phyloP scores from a whole-genome alignment of 1,284 basidiomycete species.

The Kwoniella shivajii region DNA sequence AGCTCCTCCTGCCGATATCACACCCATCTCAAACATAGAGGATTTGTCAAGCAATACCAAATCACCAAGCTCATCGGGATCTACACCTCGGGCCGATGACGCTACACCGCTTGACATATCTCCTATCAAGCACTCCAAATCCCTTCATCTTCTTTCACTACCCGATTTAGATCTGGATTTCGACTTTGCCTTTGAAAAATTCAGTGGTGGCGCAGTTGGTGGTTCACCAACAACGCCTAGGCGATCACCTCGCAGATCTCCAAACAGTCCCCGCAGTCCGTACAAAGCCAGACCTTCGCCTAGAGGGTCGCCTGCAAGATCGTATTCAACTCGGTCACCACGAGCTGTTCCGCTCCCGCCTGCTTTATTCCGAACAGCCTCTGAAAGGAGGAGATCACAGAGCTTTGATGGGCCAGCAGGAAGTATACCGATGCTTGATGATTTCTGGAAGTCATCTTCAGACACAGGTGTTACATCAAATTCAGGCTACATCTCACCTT shows the following conservation, averaged over 20 bases:
- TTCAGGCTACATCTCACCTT: conserved; percentile 15
- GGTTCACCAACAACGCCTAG: conserved; percentile 40
- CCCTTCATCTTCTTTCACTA: conserved; percentile 44
- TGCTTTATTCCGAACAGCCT: conserved; percentile 9
- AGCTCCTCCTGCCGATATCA: conserved; percentile 7
- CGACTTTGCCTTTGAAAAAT: conserved; percentile 42
- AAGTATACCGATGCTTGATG: conserved; percentile 12
- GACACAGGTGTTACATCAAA: conserved; percentile 2
- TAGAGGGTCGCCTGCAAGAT: conserved; percentile 13
- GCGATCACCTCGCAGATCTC: conserved; percentile 26
- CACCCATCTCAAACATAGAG: background rate
- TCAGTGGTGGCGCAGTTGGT: conserved; percentile 11
- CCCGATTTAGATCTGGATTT: conserved; percentile 53
- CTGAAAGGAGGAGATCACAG: conserved; percentile 34
- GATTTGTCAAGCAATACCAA: conserved; percentile 1
- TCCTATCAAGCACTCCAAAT: conserved; percentile 28
- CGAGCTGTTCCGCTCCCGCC: conserved; percentile 8
- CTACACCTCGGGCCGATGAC: conserved; percentile 9
- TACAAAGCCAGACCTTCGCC: background rate
- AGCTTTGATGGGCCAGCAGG: conserved; percentile 37
- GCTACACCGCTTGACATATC: conserved; percentile 7
- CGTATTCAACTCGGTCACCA: conserved; percentile 18
- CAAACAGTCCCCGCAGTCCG: conserved; percentile 5
- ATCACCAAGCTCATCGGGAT: conserved; percentile 17
- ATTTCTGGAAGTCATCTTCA: conserved; percentile 16